Evolutionary conservation across 1,284 basidiomycete species (phyloP), one percentile per base, ranked within the genome.

Genomic region (Leccinum solheimii): DNA sequence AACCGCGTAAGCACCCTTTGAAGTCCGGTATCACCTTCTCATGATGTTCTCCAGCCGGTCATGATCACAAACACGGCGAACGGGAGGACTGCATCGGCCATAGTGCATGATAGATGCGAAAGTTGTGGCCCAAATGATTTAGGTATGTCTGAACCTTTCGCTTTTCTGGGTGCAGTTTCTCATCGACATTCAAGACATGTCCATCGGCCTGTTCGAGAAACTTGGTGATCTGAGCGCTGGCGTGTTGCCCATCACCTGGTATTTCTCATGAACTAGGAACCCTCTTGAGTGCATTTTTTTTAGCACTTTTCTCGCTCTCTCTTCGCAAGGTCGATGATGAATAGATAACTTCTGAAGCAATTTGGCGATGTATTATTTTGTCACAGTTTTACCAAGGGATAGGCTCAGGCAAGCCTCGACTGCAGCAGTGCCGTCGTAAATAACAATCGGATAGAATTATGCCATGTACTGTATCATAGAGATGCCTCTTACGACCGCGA

Each of bases 161-260:
- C 14, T 51, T 5, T 54, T 30, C 30, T 3, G 3, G 49, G 14
- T 5, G 2, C 36, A 30, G 23, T 61, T 26, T 60, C 66, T 65
- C 6, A 66, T 59, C 40, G 9, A 10, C 51, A 19, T 58, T 49
- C 21, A 66, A 86, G 86, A 88, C 69, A 79, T 88, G 80, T 86
- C 85, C 21, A 78, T 79, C 9, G 73, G 75, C 8, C 63, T 82
- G 16, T 85, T 85, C 73, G 1, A 79, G 63, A 50, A 79, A 59
- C 64, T 87, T 23, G 80, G 74, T 16, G 23, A 66, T 2, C 76
- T 83, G 36, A 64, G 57, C 57, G 66, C 67, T 27, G 86, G 85
- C 14, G 75, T 76, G n/a, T 66, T 87, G 23, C 48, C 60, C n/a
- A 74, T 86, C 56, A 64, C 66, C 0, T 88, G 86, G 86, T 67